Evolutionary conservation across 1,284 basidiomycete species (phyloP).

Genomic region (Sphaerobolus stellatus): DNA sequence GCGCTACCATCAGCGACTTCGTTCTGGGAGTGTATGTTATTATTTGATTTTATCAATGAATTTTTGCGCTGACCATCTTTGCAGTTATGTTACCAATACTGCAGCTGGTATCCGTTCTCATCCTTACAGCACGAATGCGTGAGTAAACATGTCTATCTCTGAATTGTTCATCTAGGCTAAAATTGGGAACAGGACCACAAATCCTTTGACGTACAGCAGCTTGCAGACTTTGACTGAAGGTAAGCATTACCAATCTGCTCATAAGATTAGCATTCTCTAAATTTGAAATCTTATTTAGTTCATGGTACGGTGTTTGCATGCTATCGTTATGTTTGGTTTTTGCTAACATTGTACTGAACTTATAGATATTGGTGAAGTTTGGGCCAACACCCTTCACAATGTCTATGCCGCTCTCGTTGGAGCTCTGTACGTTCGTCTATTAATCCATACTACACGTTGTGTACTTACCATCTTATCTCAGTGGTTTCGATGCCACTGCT

Average conservation of each 20-base stretch:
- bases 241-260: too few species aligned
- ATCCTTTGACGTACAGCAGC: not conserved
- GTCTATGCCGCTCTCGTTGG: conserved; percentile 48
- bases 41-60: conserved; percentile 48
- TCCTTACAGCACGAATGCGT: not conserved
- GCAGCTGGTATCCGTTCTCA: conserved; percentile 29
- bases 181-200: conserved; percentile 35
- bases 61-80: conserved; percentile 38
- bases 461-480: too few species aligned
- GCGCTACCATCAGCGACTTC: too few species aligned
- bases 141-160: conserved; percentile 39
- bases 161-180: conserved; percentile 31
- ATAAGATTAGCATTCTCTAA: too few species aligned
- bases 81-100: conserved; percentile 42
- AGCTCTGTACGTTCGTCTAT: too few species aligned
- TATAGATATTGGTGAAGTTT: conserved; percentile 46
- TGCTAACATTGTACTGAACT: not conserved
- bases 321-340: not conserved
- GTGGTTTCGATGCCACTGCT: too few species aligned
- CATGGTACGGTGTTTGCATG: not conserved
- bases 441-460: too few species aligned
- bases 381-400: conserved; percentile 57
- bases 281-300: not conserved
- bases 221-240: too few species aligned
- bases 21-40: too few species aligned